Percentiles rank a stretch among this genome's conserved stretches.
Evolutionary conservation across 2,329 filamentous ascomycete species (phyloP).

Genomic region (Trichoderma sp.): DNA sequence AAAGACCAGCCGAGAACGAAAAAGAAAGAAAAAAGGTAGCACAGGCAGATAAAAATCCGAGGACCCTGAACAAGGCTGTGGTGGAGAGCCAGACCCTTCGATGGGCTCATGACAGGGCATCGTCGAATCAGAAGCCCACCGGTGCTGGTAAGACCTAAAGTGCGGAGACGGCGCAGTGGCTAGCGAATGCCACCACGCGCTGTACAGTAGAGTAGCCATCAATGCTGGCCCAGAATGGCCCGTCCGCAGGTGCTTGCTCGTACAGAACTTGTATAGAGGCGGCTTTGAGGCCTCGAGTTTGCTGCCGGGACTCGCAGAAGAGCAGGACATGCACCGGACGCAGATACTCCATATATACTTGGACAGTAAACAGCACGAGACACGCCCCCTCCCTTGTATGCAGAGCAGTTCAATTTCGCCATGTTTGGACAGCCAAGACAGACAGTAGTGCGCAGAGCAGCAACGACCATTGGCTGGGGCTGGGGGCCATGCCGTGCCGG

Average conservation of each 20-base stretch:
- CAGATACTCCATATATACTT: background rate
- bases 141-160: slow-evolving; percentile 9
- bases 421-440: background rate
- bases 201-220: background rate
- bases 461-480: background rate
- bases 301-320: background rate
- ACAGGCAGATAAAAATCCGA: background rate
- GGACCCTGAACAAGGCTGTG: slow-evolving; percentile 18
- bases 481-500: slow-evolving; percentile 2
- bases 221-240: background rate
- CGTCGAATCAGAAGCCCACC: slow-evolving; percentile 13
- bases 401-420: background rate
- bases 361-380: background rate
- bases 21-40: background rate
- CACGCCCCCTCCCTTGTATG: slow-evolving; percentile 1
- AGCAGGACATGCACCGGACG: background rate
- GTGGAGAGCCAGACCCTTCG: slow-evolving; percentile 3
- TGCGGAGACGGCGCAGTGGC: background rate
- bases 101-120: slow-evolving; percentile 18
- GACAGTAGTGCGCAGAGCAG: background rate
- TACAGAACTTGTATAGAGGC: background rate
- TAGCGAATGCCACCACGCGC: background rate
- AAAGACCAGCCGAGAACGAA: slow-evolving; percentile 4
- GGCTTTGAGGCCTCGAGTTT: background rate
- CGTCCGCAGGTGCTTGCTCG: background rate